Conservation (phyloP, 179 eudicot genomes). For the Gypsophila paniculata region DNA sequence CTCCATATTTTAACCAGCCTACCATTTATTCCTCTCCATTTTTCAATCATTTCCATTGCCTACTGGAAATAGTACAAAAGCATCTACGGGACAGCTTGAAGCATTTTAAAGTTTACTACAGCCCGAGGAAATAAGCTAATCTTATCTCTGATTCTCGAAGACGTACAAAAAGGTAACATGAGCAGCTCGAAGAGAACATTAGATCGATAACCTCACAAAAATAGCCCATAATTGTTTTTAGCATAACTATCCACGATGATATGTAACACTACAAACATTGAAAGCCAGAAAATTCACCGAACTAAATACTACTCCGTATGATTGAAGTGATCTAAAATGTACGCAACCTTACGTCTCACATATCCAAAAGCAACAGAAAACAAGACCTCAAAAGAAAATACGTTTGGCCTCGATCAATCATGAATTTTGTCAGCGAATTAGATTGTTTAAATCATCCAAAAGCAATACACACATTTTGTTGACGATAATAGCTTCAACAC, state of each 20-base stretch:
- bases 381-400: neutral
- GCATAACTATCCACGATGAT: neutral
- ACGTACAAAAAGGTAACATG: neutral
- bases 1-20: neutral
- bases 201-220: constrained; percentile 1
- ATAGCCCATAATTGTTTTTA: neutral
- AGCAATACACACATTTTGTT: neutral
- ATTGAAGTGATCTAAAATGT: neutral
- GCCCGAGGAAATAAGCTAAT: neutral
- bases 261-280: too few relatives aligned
- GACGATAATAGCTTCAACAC: neutral
- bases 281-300: neutral
- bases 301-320: too few relatives aligned
- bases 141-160: neutral
- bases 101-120: neutral
- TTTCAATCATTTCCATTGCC: neutral
- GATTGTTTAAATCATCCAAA: neutral
- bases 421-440: neutral
- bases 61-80: neutral
- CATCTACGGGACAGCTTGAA: neutral
- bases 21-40: neutral
- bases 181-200: neutral
- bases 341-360: neutral
- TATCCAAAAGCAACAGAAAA: neutral
- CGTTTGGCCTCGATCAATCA: neutral